Evolutionary conservation across 768 basidiomycete genomes (phyloP).

Genomic region (Hemileccinum impolitum): DNA sequence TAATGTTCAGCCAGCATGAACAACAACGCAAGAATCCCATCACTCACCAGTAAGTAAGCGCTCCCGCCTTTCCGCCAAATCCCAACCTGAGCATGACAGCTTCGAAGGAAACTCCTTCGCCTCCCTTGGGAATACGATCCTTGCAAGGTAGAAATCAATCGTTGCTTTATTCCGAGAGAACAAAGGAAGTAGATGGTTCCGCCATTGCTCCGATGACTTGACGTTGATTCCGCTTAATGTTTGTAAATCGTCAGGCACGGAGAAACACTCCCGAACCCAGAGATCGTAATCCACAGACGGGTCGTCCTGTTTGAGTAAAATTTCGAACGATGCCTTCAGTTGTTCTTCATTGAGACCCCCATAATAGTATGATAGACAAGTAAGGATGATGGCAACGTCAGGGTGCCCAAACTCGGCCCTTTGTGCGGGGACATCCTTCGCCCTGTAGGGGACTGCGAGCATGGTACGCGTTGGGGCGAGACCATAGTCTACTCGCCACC

Average conservation of each 20-base stretch:
- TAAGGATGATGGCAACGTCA: constrained; percentile 34
- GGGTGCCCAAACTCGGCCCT: constrained; percentile 41
- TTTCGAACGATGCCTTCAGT: constrained; percentile 28
- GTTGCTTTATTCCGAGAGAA: constrained; percentile 29
- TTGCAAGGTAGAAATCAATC: constrained; percentile 37
- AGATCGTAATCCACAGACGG: constrained; percentile 30
- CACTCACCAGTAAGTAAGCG: constrained; percentile 16
- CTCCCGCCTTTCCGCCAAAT: constrained; percentile 29
- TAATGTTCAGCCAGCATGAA: not conserved
- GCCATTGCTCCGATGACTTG: constrained; percentile 28
- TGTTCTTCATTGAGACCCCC: constrained; percentile 31
- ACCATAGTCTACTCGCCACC: constrained; percentile 41
- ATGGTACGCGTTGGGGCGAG: constrained; percentile 30
- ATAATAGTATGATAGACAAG: constrained; percentile 38
- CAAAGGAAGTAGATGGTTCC: constrained; percentile 19
- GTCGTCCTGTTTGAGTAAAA: constrained; percentile 28
- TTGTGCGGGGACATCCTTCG: constrained; percentile 36
- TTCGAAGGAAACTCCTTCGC: constrained; percentile 36
- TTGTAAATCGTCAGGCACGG: constrained; percentile 19
- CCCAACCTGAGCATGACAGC: constrained; percentile 36
- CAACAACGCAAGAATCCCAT: not conserved
- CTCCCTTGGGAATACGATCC: constrained; percentile 36
- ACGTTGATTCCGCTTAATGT: constrained; percentile 23
- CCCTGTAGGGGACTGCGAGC: constrained; percentile 38
- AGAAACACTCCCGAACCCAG: constrained; percentile 25